Evolutionary conservation across 495 filamentous ascomycete genomes (phyloP).

Genomic region (Penicillium ucsense): DNA sequence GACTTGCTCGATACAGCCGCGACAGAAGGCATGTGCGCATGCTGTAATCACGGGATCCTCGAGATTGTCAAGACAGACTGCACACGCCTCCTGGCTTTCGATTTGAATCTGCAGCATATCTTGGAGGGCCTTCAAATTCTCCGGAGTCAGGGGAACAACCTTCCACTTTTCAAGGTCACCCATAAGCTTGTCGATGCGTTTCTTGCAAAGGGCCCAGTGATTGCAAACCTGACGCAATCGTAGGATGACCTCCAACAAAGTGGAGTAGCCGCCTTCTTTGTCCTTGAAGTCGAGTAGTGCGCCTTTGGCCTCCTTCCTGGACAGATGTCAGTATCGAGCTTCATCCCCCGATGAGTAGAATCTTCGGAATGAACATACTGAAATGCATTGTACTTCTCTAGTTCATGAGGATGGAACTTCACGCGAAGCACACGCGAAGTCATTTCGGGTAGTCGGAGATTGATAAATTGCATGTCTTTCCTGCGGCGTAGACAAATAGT

Average conservation of each 20-base stretch:
- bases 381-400: slow-evolving; percentile 71
- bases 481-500: slow-evolving; percentile 76
- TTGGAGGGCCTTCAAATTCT: slow-evolving; percentile 66
- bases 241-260: slow-evolving; percentile 73
- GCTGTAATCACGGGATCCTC: slow-evolving; percentile 75
- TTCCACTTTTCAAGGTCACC: slow-evolving; percentile 54
- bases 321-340: background rate
- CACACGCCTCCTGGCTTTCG: slow-evolving; percentile 74
- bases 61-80: slow-evolving; percentile 70
- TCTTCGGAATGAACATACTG: slow-evolving; percentile 31
- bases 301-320: slow-evolving; percentile 62
- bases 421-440: slow-evolving; percentile 75
- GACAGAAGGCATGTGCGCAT: slow-evolving; percentile 78
- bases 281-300: slow-evolving; percentile 52
- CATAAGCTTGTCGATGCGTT: slow-evolving; percentile 61
- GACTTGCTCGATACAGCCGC: slow-evolving; percentile 64
- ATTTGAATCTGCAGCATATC: slow-evolving; percentile 70
- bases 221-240: slow-evolving; percentile 82
- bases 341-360: no score
- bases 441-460: slow-evolving; percentile 68
- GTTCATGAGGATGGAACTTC: slow-evolving; percentile 64
- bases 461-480: slow-evolving; percentile 86
- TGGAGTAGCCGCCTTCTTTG: slow-evolving; percentile 43
- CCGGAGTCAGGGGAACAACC: slow-evolving; percentile 59
- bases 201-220: slow-evolving; percentile 75